Evolutionary conservation across 2,329 filamentous ascomycete species (phyloP).

Genomic region (Aspergillus pseudoviridinutans): DNA sequence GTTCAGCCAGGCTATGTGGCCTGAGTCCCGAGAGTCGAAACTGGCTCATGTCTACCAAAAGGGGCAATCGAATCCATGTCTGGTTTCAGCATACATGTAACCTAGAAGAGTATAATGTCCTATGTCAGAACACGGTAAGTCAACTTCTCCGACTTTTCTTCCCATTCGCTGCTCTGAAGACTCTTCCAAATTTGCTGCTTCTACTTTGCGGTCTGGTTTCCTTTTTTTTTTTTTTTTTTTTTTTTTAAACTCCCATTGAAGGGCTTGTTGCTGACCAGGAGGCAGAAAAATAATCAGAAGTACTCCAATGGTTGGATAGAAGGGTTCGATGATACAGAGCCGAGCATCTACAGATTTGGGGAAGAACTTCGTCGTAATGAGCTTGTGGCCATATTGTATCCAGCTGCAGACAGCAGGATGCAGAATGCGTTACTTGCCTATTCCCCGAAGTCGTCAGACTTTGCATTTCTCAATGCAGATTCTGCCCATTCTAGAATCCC

Average conservation of each 20-base stretch:
- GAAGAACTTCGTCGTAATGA: conserved; percentile 22
- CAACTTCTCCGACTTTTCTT: not conserved
- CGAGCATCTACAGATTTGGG: conserved; percentile 22
- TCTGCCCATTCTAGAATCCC: not conserved
- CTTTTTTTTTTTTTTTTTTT: too few species aligned
- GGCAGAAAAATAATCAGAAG: conserved; percentile 9
- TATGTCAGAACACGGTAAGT: conserved; percentile 26
- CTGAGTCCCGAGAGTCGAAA: conserved; percentile 6
- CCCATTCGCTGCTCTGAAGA: not conserved
- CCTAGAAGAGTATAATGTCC: conserved; percentile 20
- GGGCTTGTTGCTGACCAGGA: not conserved
- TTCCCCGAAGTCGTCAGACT: conserved; percentile 20
- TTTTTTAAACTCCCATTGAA: not conserved
- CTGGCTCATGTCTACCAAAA: conserved; percentile 18
- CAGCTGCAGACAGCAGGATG: conserved; percentile 5
- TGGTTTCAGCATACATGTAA: conserved; percentile 33
- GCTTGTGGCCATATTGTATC: conserved; percentile 28
- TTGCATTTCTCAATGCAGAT: conserved; percentile 20
- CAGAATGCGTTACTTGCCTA: conserved; percentile 27
- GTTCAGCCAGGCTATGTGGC: conserved; percentile 28
- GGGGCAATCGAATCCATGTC: conserved; percentile 16
- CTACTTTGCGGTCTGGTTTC: not conserved
- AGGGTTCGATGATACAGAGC: conserved; percentile 30
- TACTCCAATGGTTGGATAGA: conserved; percentile 31
- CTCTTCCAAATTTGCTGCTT: not conserved